phyloP scores from a whole-genome alignment of 148 eudicot genomes.

The Mesembryanthemum crystallinum region DNA sequence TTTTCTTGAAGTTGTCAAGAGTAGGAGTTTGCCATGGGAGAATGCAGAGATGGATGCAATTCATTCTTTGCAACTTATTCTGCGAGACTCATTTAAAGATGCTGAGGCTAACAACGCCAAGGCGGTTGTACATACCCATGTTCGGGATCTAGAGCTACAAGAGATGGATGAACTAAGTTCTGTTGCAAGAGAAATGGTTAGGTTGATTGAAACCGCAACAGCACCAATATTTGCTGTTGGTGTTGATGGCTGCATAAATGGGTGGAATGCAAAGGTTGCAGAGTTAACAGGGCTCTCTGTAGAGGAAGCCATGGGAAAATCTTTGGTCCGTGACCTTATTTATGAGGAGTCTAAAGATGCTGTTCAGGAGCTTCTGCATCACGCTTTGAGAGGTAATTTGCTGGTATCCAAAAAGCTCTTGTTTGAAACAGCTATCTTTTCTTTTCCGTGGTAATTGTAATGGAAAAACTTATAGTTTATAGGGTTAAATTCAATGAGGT shows the following conservation, averaged over 20 bases:
- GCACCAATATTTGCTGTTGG: slow-evolving; percentile 98
- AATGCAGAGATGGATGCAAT: slow-evolving; percentile 95
- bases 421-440: neutral
- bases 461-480: neutral
- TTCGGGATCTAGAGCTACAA: slow-evolving; percentile 52
- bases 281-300: slow-evolving; percentile 80
- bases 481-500: too few relatives aligned
- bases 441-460: neutral
- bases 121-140: slow-evolving; percentile 45
- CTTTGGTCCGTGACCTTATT: slow-evolving; percentile 75
- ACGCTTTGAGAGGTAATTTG: slow-evolving; percentile 68
- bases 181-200: slow-evolving; percentile 87
- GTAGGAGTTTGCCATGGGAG: slow-evolving; percentile 87
- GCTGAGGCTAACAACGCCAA: slow-evolving; percentile 45
- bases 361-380: slow-evolving; percentile 58
- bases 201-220: slow-evolving; percentile 92
- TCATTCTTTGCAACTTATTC: slow-evolving; percentile 89
- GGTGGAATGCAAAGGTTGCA: slow-evolving; percentile 91
- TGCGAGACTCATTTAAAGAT: slow-evolving; percentile 65
- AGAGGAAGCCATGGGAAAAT: slow-evolving; percentile 89
- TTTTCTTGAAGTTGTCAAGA: slow-evolving; percentile 84
- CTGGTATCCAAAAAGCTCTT: neutral
- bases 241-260: slow-evolving; percentile 65
- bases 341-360: slow-evolving; percentile 60
- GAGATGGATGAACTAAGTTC: slow-evolving; percentile 69